Base-by-base conservation (phyloP, 75 land plant genomes). In the Selaginella moellendorffii region DNA sequence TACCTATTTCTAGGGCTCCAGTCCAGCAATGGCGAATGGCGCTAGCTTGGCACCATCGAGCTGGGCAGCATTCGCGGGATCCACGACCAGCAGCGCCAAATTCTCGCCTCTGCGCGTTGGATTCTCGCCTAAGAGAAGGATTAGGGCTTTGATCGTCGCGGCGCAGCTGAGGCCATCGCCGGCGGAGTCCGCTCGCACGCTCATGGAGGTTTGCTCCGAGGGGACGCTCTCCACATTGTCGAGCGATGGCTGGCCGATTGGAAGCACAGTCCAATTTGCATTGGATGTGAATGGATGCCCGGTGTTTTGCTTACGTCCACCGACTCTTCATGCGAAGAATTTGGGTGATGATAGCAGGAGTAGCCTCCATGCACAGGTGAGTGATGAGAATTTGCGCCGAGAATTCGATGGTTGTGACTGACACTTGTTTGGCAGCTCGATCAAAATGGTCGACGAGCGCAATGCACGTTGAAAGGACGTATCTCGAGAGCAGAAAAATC, bases 141-240 rank as follows among this genome's bases (percentile, higher is more conserved):
- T n/a, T n/a, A n/a, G n/a, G n/a, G n/a, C n/a, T n/a, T n/a, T n/a
- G n/a, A n/a, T n/a, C n/a, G n/a, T n/a, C n/a, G n/a, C 46, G 5
- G 46, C 46, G 5, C 46, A 36, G 46, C 54, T 42, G 36, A 79
- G 73, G 67, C 97, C 92, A 0, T 68, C 82, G 8, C 80, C 97
- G 0, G 93, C 95, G n/a, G 97, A 91, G 69, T 79, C 78, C 5
- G 81, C 95, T 1, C 65, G 93, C 42, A 87, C 97, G 0, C 71
- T 87, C 29, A 65, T 82, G 80, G 97, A 84, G 71, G 63, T 88
- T 18, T 75, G 82, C 30, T 67, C 68, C 14, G 81, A 76, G 17
- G 93, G 88, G 23, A 86, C 85, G 1, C 75, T 87, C 51, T 91
- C 86, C 28, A 70, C 84, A 1, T 27, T 85, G 52, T 73, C 79